phyloP scores from a whole-genome alignment of 805 yeast species.

The Sungouiella blattae region DNA sequence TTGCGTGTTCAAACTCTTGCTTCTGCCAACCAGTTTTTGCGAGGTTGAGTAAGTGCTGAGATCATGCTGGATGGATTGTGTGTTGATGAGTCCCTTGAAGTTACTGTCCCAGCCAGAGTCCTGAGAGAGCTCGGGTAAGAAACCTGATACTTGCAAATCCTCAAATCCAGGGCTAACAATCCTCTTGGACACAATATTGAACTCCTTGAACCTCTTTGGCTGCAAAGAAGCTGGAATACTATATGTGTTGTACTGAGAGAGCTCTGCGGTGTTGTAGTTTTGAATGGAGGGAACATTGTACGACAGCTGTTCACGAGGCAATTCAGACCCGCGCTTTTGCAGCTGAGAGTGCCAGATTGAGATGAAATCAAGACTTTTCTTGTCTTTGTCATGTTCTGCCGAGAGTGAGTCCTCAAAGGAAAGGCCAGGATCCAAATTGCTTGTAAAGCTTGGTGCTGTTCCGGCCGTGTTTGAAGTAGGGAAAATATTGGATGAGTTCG shows the following conservation, averaged over 20 bases:
- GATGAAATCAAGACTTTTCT: conserved; percentile 25
- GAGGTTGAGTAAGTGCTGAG: background rate
- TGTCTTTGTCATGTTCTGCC: conserved; percentile 38
- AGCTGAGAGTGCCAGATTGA: conserved; percentile 44
- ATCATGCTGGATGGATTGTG: background rate
- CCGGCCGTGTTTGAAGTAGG: conserved; percentile 21
- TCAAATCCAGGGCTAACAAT: conserved; percentile 42
- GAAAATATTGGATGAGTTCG: conserved; percentile 42
- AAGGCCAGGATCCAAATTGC: background rate
- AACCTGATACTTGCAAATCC: conserved; percentile 38
- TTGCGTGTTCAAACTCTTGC: conserved; percentile 24
- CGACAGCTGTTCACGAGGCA: conserved; percentile 5
- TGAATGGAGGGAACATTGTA: conserved; percentile 14
- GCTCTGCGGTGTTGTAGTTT: conserved; percentile 13
- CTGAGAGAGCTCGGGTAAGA: conserved; percentile 45
- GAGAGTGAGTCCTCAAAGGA: conserved; percentile 39
- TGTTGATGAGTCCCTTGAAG: conserved; percentile 30
- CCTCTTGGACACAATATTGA: conserved; percentile 39
- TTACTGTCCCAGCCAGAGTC: conserved; percentile 48
- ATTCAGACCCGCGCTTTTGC: conserved; percentile 11
- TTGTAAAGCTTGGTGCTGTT: no score
- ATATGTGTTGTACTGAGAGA: conserved; percentile 9
- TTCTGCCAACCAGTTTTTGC: conserved; percentile 2
- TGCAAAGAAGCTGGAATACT: conserved; percentile 26
- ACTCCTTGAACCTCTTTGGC: conserved; percentile 35